Base-by-base conservation (phyloP, 352 stramenopile genomes). In the Phytopythium oedochilum region DNA sequence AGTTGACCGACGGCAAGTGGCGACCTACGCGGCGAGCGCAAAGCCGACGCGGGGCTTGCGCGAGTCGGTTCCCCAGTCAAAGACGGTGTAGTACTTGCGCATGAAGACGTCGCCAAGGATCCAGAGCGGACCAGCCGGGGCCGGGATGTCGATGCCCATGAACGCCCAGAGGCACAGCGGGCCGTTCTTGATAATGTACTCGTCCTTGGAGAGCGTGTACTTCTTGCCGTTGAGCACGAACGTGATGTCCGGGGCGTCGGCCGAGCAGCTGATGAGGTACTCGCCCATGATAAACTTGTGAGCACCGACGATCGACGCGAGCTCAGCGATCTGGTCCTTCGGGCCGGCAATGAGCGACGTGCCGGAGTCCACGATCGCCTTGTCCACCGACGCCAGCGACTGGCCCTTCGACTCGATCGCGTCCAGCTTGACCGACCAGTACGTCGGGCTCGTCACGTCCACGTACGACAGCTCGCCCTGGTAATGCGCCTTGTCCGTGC, bases 61-160 rank as follows among this genome's bases (percentile, higher is more conserved):
- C 10, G 74, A 42, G 57, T 84, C 70, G 4, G 76, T 86, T 25
- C 73, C 84, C 77, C 81, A 96, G 74, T 98, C 92, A 50, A 98
- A 98, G 32, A 97, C 85, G 25, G 86, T 95, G 83, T 97, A 97
- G 71, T 97, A 96, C 73, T 97, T 97, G 68, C 91, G 79, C 86
- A 98, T 98, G 73, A 98, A 98, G 34, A 97, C 84, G 61, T 98
- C 92, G 43, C 94, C 97, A 51, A 99, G 81, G 56, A 92, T 92
- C 81, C 81, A 92, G 36, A 89, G 40, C 44, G 81, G 81, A 17
- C 77, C 76, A 45, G 78, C 68, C 11, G 89, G 87, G 9, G 67
- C 69, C 5, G 88, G 88, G 63, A 98, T 96, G 68, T 98, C 94
- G 45, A 98, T 92, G 59, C 87, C 95, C 75, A 98, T 97, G 61